phyloP scores from a whole-genome alignment of 306 rosid genomes.

The Myrica gale region DNA sequence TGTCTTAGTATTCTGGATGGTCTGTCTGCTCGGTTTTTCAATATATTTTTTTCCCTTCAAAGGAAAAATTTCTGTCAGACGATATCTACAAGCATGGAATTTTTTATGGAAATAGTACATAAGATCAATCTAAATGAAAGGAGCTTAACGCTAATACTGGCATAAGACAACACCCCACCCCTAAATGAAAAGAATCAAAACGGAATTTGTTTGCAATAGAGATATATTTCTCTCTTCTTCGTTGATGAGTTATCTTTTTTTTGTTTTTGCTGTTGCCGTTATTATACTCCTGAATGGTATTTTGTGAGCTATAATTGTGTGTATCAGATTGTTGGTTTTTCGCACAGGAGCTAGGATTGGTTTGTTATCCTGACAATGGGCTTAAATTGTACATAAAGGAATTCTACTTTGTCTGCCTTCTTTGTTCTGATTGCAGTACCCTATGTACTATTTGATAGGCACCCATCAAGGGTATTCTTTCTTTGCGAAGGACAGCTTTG shows the following conservation, averaged over 20 bases:
- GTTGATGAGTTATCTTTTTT: too few species aligned
- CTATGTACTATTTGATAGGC: constrained; percentile 39
- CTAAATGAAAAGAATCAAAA: not conserved
- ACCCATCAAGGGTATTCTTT: constrained; percentile 69
- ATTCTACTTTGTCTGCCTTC: not conserved
- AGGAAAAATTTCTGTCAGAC: too few species aligned
- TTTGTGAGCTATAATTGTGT: not conserved
- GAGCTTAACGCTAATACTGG: not conserved
- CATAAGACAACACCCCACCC: not conserved
- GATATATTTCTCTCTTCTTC: not conserved
- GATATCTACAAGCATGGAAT: too few species aligned
- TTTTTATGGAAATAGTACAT: not conserved
- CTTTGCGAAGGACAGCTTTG: constrained; percentile 51
- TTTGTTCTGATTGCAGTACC: constrained; percentile 7
- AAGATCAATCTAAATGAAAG: not conserved
- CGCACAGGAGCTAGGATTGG: not conserved
- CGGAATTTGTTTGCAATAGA: not conserved
- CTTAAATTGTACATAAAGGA: not conserved
- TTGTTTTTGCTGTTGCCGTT: not conserved
- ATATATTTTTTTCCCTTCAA: too few species aligned
- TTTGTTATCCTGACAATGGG: not conserved
- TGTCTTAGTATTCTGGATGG: not conserved
- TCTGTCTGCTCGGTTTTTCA: not conserved
- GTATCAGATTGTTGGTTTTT: not conserved
- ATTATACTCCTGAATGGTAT: not conserved